These are phyloP conservation scores for Tricholoma furcatifolium DNA, from an alignment of 768 basidiomycete species.

Conservation along the genomic window DNA sequence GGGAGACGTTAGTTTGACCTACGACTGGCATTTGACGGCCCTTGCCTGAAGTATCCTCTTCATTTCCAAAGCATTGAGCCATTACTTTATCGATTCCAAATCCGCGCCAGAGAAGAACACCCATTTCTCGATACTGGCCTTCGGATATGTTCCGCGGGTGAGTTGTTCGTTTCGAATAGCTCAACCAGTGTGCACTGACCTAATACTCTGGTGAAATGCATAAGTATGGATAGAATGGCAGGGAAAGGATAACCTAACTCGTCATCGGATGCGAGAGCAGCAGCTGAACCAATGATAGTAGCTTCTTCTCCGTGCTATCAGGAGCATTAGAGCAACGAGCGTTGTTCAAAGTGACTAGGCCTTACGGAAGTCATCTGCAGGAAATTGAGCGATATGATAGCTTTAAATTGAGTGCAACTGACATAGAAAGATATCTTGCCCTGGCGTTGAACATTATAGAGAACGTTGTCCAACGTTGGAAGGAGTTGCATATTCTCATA, in stretches of 20 bases:
- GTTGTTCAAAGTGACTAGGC: constrained; percentile 1
- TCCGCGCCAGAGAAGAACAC: constrained; percentile 86
- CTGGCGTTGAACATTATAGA: constrained; percentile 92
- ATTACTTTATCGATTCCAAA: constrained; percentile 79
- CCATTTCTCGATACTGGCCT: constrained; percentile 94
- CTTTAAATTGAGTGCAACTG: constrained; percentile 24
- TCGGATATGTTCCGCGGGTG: constrained; percentile 4
- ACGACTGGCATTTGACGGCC: constrained; percentile 95
- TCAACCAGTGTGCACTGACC: constrained; percentile 38
- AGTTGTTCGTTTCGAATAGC: background rate
- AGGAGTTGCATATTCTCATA: constrained; percentile 80
- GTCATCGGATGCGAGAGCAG: constrained; percentile 77
- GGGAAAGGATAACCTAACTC: constrained; percentile 55
- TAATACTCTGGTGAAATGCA: constrained; percentile 55
- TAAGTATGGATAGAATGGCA: background rate
- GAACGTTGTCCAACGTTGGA: constrained; percentile 81
- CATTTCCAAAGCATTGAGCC: constrained; percentile 90
- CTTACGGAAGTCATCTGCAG: constrained; percentile 72
- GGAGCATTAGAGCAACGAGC: constrained; percentile 1
- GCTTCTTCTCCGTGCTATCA: constrained; percentile 87
- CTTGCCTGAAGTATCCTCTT: constrained; percentile 76
- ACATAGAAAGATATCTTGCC: constrained; percentile 93
- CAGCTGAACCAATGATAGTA: constrained; percentile 85
- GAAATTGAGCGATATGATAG: background rate
- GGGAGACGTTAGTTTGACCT: constrained; percentile 21